Base-by-base conservation (phyloP, 73 alveolate genomes). In the Effrenium voratum region DNA sequence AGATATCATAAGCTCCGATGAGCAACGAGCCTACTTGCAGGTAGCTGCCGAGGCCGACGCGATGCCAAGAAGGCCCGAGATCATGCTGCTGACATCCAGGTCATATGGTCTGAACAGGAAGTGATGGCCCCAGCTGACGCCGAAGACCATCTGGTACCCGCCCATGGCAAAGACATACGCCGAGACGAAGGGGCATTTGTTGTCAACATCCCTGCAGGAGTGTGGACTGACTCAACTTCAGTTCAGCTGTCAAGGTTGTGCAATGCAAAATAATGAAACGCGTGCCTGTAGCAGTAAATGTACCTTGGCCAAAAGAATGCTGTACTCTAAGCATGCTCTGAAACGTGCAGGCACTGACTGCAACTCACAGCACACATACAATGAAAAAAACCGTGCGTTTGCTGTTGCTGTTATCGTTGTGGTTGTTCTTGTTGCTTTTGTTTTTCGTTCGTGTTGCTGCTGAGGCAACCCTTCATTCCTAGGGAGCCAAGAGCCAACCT, bases 141-240 rank as follows among this genome's bases (percentile, higher is more conserved):
- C 97, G 38, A 90, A 90, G 55, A 90, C 97, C 97, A 90, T 90
- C 97, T 90, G 97, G 76, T 90, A 90, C 66, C 97, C 97, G 19
- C 97, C 97, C 97, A 90, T 90, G 19, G 97, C 97, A 22, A 90
- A 90, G 87, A 90, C 97, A 34, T 90, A 90, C 34, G 97, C 70
- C 32, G 97, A 90, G 52, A 90, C 97, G 46, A 90, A 45, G 26
- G 97, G 97, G 80, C 97, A 90, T 57, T 90, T 90, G 87, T 90
- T 90, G 88, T 90, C 97, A 43, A 36, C 97, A 66, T 90, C 97
- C 97, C 97, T 88, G 84, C 50, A 49, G 22, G 34, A 24, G 66
- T 81, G 38, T 30, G 84, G 59, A 1, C 36, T 4, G 19, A 24
- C 13, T 10, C 28, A 15, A 40, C 36, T 12, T 30, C 41, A 12